Evolutionary conservation across 331 rosid species (phyloP).

Genomic region (Pyrus hybrid): DNA sequence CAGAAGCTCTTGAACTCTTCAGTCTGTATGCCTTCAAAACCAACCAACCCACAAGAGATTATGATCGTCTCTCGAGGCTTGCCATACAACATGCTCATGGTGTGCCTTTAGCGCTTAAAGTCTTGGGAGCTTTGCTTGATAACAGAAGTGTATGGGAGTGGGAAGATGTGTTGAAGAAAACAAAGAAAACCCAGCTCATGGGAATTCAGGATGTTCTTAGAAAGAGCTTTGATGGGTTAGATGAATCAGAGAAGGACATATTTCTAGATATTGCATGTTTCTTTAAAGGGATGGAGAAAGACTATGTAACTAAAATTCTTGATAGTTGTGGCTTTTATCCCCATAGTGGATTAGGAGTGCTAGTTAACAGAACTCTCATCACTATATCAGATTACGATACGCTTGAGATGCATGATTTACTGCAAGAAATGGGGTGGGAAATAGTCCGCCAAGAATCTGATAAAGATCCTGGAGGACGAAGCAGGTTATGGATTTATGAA

Average conservation of each 20-base stretch:
- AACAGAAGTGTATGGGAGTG: background rate
- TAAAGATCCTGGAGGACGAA: background rate
- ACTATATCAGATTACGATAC: background rate
- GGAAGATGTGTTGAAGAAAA: background rate
- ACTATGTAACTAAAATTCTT: background rate
- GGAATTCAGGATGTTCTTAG: background rate
- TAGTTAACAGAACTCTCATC: background rate
- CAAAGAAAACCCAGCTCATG: background rate
- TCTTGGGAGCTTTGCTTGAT: background rate
- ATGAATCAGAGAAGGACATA: background rate
- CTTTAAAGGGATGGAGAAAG: background rate
- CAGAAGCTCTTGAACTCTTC: constrained; percentile 1
- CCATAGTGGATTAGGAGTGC: background rate
- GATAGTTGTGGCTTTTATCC: background rate
- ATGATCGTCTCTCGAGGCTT: background rate
- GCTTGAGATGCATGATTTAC: background rate
- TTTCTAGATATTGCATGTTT: constrained; percentile 1
- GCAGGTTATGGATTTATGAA: background rate
- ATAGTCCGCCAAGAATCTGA: background rate
- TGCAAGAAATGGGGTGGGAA: background rate
- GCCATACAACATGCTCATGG: background rate
- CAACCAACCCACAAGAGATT: background rate
- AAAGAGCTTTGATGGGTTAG: background rate
- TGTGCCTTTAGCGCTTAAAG: background rate
- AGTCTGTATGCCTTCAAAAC: background rate